phyloP scores from a whole-genome alignment of 371 early-diverging fungal genomes.

The Conidiobolus coronatus region DNA sequence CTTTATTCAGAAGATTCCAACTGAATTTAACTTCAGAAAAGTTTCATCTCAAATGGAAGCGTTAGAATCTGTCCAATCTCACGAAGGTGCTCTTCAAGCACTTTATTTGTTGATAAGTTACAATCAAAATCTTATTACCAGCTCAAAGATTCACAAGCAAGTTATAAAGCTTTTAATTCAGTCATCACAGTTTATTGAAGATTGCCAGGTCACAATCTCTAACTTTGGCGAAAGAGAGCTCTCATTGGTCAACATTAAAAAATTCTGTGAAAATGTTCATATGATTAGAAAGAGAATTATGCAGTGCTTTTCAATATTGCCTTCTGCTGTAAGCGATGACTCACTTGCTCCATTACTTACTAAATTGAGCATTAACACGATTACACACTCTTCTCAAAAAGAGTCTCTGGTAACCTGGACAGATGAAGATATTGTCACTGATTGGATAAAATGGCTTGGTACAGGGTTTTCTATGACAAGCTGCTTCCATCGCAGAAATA shows the following conservation, averaged over 20 bases:
- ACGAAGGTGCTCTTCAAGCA: slow-evolving; percentile 1
- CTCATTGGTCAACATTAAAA: background rate
- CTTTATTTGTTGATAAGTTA: background rate
- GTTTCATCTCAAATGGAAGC: background rate
- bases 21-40: no score
- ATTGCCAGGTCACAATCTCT: no score
- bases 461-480: slow-evolving; percentile 2
- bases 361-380: background rate
- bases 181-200: no score
- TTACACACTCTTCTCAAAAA: background rate
- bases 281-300: slow-evolving; percentile 3
- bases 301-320: background rate
- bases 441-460: slow-evolving; percentile 3
- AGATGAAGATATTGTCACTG: slow-evolving; percentile 3
- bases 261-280: background rate
- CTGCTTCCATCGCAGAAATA: background rate
- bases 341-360: background rate
- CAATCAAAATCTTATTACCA: background rate
- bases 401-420: background rate
- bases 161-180: no score
- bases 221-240: background rate
- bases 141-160: no score
- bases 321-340: background rate
- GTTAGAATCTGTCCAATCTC: background rate
- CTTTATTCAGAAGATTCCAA: background rate